Percentiles rank a stretch among this genome's conserved stretches.
Evolutionary conservation across 257 asterid genomes (phyloP).

Genomic region (Solanum commersonii): DNA sequence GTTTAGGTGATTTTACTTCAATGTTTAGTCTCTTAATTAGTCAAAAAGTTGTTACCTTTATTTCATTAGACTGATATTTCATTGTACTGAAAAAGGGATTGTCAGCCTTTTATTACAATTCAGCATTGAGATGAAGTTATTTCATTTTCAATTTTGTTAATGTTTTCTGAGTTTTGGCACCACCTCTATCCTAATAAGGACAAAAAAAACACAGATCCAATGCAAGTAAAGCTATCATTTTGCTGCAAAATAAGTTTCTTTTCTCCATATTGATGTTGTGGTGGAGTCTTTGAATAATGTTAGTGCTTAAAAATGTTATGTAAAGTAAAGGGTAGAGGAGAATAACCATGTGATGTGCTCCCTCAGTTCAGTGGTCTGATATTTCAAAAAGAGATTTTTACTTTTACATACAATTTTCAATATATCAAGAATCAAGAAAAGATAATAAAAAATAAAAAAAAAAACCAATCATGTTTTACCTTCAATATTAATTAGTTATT

Average conservation of each 20-base stretch:
- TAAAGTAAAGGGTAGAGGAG: not conserved
- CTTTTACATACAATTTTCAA: not conserved
- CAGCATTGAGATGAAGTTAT: not conserved
- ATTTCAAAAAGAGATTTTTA: no score
- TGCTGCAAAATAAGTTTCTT: not conserved
- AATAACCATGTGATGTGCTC: not conserved
- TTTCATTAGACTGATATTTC: not conserved
- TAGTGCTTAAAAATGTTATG: not conserved
- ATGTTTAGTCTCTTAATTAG: constrained; percentile 1
- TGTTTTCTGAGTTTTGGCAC: not conserved
- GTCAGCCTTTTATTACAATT: not conserved
- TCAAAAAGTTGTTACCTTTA: not conserved
- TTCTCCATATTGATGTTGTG: not conserved
- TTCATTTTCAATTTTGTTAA: not conserved
- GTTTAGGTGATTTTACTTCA: constrained; percentile 21
- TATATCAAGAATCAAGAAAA: not conserved
- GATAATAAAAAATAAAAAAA: no score
- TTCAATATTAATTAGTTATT: no score
- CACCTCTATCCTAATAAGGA: no score
- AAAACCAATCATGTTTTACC: not conserved
- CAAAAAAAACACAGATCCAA: not conserved
- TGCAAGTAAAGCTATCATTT: not conserved
- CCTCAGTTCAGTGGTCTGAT: not conserved
- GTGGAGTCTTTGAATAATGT: not conserved
- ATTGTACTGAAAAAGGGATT: not conserved